Base-by-base conservation (phyloP, 225 moss, liverwort and hornwort species). In the Polytrichum formosum region DNA sequence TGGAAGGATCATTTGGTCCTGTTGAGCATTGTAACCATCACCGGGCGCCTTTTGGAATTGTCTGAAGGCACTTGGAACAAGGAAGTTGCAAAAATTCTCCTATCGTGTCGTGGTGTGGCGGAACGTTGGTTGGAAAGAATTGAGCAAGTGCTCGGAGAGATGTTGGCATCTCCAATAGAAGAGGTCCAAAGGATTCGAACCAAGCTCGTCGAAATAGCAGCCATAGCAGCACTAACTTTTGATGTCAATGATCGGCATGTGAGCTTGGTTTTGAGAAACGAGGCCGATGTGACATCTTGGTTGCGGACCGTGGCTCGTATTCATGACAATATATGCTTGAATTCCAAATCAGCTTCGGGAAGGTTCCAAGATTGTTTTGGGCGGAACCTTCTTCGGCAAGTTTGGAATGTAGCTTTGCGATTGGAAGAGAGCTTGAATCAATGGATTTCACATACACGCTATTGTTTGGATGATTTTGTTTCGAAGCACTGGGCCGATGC, bases 1-100 rank as follows among this genome's bases (percentile, higher is more conserved):
- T 85, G 84, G 81, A 85, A 78, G 64, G 75, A 81, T 63, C 78
- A 81, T 31, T 58, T 81, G 71, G 27, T 63, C 13, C 53, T 85
- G 1, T n/a, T 78, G 68, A 81, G 76, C 61, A 6, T 78, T 10
- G 67, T 78, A 6, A 71, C 5, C 5, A 2, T 85, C 0, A 63
- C 69, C 17, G 65, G 73, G 59, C 75, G 78, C 17, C 16, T 81
- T 8, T 31, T 81, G 20, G 70, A 64, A 1, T 9, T 78, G 1
- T 81, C 75, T 4, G 0, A 73, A 65, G 27, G 28, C 18, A 54
- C 28, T 35, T 81, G 84, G 84, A 53, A 65, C 61, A 17, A 19
- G n/a, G 56, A 28, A 6, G 53, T 68, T 1, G 4, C 23, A 13
- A 5, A 7, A 1, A 18, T 78, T 68, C 78, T 85, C 18, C 46